Percentiles rank a stretch among this genome's conserved stretches.
Evolutionary conservation across 2,329 filamentous ascomycete species (phyloP).

Genomic region (Westerdykella sp.): DNA sequence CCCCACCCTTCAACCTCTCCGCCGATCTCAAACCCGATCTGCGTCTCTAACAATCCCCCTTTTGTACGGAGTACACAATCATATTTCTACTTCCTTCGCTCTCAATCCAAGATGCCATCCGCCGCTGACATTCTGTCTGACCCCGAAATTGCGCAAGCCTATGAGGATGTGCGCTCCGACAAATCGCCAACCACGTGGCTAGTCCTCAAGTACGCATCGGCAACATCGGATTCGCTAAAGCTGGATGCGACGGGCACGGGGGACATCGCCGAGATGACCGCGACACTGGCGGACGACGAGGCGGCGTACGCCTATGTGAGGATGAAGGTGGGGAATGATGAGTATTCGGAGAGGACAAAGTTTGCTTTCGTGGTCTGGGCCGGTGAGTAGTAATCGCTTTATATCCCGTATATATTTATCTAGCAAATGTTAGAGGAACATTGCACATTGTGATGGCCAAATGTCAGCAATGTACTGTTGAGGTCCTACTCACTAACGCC

Average conservation of each 20-base stretch:
- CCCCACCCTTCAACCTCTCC: no score
- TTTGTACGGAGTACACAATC: no score
- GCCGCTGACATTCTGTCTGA: constrained; percentile 27
- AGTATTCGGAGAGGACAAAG: constrained; percentile 62
- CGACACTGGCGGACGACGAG: constrained; percentile 51
- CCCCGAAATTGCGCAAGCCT: constrained; percentile 57
- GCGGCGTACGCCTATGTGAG: constrained; percentile 53
- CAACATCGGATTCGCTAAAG: constrained; percentile 51
- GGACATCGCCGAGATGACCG: constrained; percentile 54
- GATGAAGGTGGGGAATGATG: constrained; percentile 63
- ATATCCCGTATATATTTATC: no score
- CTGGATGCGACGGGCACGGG: constrained; percentile 56
- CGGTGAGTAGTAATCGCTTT: constrained; percentile 40
- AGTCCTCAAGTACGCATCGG: constrained; percentile 55
- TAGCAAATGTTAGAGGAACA: no score
- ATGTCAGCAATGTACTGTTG: no score
- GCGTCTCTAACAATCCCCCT: no score
- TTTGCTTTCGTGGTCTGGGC: constrained; percentile 65
- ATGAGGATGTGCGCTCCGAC: constrained; percentile 62
- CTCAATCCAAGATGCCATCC: constrained; percentile 17
- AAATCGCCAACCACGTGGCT: constrained; percentile 62
- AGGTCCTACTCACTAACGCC: no score
- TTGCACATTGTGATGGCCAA: no score
- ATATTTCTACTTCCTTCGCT: no score
- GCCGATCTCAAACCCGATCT: no score